These are phyloP conservation scores for Pulveroboletus frians DNA, from an alignment of 768 basidiomycete species.

Conservation along the genomic window DNA sequence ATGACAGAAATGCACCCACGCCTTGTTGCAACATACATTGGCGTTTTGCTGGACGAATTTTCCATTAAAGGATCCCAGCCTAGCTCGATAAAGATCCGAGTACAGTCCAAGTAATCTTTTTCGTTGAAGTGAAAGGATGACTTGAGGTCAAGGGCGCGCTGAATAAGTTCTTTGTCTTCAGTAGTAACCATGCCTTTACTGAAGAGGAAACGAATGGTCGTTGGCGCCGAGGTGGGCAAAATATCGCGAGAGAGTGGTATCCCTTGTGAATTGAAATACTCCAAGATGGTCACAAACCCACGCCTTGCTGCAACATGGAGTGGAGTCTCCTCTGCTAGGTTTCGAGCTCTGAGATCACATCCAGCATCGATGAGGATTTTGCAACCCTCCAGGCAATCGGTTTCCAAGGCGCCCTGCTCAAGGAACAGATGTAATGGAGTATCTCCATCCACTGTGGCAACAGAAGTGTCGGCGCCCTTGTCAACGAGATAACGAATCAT, in stretches of 20 bases:
- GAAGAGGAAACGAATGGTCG: not conserved
- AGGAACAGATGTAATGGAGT: not conserved
- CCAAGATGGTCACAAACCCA: not conserved
- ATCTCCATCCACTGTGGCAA: not conserved
- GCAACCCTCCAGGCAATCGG: not conserved
- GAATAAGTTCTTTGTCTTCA: not conserved
- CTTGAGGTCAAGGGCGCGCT: not conserved
- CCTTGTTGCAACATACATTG: not conserved
- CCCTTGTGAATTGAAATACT: not conserved
- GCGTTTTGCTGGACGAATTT: not conserved
- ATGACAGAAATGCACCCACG: not conserved
- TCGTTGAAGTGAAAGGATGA: not conserved
- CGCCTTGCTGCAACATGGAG: not conserved
- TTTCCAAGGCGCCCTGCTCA: accelerated
- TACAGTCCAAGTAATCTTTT: not conserved
- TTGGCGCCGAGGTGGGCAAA: not conserved
- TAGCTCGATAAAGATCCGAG: not conserved
- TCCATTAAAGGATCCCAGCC: slow-evolving; percentile 1
- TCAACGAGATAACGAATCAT: not conserved
- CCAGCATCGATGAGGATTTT: slow-evolving; percentile 4
- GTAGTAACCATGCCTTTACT: not conserved
- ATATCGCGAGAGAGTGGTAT: not conserved
- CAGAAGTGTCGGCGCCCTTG: not conserved
- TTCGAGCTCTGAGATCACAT: not conserved
- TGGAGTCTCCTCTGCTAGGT: not conserved